phyloP scores from a whole-genome alignment of 768 basidiomycete genomes.

The Russula brevipes region DNA sequence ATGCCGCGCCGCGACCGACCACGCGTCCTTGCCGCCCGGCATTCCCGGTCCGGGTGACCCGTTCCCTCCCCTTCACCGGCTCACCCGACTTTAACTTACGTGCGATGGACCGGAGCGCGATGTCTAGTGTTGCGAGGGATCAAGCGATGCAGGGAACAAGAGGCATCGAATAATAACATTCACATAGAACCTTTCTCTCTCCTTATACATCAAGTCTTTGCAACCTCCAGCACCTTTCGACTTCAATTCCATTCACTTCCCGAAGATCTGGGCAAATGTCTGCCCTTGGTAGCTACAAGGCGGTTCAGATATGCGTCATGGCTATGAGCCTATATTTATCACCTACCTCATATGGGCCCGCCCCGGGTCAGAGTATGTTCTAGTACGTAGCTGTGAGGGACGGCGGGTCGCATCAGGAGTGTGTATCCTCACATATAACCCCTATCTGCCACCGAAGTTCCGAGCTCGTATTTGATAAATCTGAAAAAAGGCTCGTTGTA shows the following conservation, averaged over 20 bases:
- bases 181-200: too few relatives aligned
- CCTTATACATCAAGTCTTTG: too few relatives aligned
- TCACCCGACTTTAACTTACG: too few relatives aligned
- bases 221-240: too few relatives aligned
- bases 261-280: constrained; percentile 44
- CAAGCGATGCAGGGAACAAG: too few relatives aligned
- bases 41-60: too few relatives aligned
- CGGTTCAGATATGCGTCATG: neutral
- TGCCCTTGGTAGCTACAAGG: constrained; percentile 38
- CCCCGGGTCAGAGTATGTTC: constrained; percentile 51
- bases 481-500: constrained; percentile 54
- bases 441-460: constrained; percentile 40
- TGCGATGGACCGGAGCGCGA: too few relatives aligned
- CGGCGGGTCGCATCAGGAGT: neutral
- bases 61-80: too few relatives aligned
- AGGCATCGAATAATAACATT: too few relatives aligned
- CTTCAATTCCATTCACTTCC: constrained; percentile 4
- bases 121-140: too few relatives aligned
- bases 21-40: too few relatives aligned
- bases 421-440: constrained; percentile 51
- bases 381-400: constrained; percentile 15
- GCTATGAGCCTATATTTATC: neutral
- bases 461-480: constrained; percentile 52
- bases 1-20: too few relatives aligned
- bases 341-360: constrained; percentile 44